These are phyloP conservation scores for Solanum etuberosum DNA, from an alignment of 257 asterid species.

Conservation along the genomic window DNA sequence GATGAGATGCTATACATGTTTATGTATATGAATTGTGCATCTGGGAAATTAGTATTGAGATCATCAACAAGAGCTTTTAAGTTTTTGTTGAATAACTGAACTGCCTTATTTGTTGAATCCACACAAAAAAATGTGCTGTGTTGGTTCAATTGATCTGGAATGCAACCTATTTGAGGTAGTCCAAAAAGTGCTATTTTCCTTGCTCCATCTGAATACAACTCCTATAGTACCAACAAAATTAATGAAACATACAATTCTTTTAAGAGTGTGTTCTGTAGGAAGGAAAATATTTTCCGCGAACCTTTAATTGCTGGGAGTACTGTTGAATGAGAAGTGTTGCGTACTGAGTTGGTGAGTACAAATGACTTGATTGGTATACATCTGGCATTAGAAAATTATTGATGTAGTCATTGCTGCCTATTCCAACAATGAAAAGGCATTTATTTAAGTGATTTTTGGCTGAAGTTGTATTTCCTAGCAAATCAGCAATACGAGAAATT, in stretches of 20 bases:
- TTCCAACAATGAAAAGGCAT: slow-evolving; percentile 39
- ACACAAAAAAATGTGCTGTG: slow-evolving; percentile 28
- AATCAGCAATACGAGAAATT: not conserved
- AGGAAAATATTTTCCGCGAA: not conserved
- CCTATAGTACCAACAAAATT: slow-evolving; percentile 9
- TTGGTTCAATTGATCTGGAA: slow-evolving; percentile 10
- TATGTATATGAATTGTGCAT: slow-evolving; percentile 32
- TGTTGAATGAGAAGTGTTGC: slow-evolving; percentile 20
- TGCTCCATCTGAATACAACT: slow-evolving; percentile 29
- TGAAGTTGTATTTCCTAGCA: not conserved
- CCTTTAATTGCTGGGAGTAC: slow-evolving; percentile 8
- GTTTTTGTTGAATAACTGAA: slow-evolving; percentile 14
- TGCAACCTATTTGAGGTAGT: slow-evolving; percentile 31
- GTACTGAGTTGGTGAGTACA: slow-evolving; percentile 19
- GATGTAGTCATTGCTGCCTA: slow-evolving; percentile 56
- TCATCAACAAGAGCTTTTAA: slow-evolving; percentile 21
- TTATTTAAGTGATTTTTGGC: slow-evolving; percentile 4
- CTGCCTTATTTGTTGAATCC: slow-evolving; percentile 18
- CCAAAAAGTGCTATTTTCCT: slow-evolving; percentile 45
- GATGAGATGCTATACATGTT: slow-evolving; percentile 36
- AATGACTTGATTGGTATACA: not conserved
- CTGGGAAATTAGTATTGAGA: slow-evolving; percentile 14
- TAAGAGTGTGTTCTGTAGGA: accelerated
- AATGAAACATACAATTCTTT: not conserved
- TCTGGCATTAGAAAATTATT: slow-evolving; percentile 30